phyloP scores from a whole-genome alignment of 371 early-diverging fungal species.

The Saksenaea vasiformis region DNA sequence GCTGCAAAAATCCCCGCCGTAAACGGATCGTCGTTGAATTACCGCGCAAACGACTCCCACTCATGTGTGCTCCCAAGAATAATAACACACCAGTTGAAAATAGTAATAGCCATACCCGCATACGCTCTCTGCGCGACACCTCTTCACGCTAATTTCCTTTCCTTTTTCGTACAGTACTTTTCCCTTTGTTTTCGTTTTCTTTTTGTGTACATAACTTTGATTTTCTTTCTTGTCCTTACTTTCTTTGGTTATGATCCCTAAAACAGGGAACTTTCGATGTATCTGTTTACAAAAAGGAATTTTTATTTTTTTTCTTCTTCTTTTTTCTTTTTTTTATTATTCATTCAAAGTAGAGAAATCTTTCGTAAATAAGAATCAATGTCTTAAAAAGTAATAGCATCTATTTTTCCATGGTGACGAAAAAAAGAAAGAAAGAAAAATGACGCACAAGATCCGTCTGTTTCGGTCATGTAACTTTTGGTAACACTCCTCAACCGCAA shows the following conservation, averaged over 20 bases:
- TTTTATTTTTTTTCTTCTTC: not conserved
- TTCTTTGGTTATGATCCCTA: not conserved
- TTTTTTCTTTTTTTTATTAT: not conserved
- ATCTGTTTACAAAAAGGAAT: not conserved
- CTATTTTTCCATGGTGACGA: too few relatives aligned
- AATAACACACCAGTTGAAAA: not conserved
- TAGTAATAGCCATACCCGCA: not conserved
- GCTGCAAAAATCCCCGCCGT: slow-evolving; percentile 65
- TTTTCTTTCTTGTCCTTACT: not conserved
- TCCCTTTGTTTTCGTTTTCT: not conserved
- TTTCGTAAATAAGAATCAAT: too few relatives aligned
- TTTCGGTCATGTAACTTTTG: too few relatives aligned
- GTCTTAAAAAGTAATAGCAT: too few relatives aligned
- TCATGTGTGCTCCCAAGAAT: slow-evolving; percentile 59
- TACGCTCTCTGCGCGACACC: not conserved
- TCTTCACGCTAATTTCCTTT: slow-evolving; percentile 16
- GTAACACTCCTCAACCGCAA: too few relatives aligned
- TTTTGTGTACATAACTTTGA: not conserved
- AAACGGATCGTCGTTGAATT: slow-evolving; percentile 66
- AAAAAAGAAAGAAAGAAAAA: not conserved
- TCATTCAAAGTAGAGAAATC: not conserved
- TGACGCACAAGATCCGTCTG: too few relatives aligned
- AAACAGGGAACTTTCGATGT: not conserved
- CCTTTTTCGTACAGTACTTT: not conserved
- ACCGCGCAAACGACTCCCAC: slow-evolving; percentile 69